Evolutionary conservation across 2,329 filamentous ascomycete species (phyloP), one percentile per base, ranked within the genome.

Genomic region (Calycina marina): DNA sequence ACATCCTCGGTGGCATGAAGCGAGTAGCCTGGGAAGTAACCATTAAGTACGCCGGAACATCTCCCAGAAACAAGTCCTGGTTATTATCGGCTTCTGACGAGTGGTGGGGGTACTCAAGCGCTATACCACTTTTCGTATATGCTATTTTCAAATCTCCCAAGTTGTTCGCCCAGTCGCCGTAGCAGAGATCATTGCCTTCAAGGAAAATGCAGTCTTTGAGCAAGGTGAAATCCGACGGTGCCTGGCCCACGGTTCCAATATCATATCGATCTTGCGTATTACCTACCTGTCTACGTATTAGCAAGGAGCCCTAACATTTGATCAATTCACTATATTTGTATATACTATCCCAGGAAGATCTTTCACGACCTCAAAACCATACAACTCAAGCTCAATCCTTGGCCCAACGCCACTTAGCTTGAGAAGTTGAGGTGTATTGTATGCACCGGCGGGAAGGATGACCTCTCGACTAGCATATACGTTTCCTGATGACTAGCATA

Each of bases 301-400:
- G n/a, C n/a, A n/a, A n/a, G n/a, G n/a, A n/a, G n/a, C n/a, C n/a
- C n/a, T n/a, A n/a, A n/a, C n/a, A n/a, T n/a, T n/a, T n/a, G n/a
- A n/a, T n/a, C n/a, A n/a, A n/a, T n/a, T n/a, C n/a, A n/a, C n/a
- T n/a, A 75, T 55, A 51, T 76, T 75, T 16, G 57, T 60, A 22
- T 72, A 74, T n/a, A 80, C 72, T 1, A n/a, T n/a, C 5, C 79
- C 72, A 0, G 71, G 72, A 1, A 73, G 59, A 44, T 77, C 60
- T 3, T 34, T 69, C 18, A 74, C 43, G 2, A 72, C 56, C 2
- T 58, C 51, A 38, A 76, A 73, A 20, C 55, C 49, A 42, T 65
- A 46, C 18, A 41, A 40, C 14, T 46, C 13, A 4, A 63, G 52
- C 45, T 61, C 57, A 2, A 38, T 47, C 9, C 39, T 45, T 8